Evolutionary conservation across 2,329 filamentous ascomycete species (phyloP).

Genomic region (Fusarium xylarioides): DNA sequence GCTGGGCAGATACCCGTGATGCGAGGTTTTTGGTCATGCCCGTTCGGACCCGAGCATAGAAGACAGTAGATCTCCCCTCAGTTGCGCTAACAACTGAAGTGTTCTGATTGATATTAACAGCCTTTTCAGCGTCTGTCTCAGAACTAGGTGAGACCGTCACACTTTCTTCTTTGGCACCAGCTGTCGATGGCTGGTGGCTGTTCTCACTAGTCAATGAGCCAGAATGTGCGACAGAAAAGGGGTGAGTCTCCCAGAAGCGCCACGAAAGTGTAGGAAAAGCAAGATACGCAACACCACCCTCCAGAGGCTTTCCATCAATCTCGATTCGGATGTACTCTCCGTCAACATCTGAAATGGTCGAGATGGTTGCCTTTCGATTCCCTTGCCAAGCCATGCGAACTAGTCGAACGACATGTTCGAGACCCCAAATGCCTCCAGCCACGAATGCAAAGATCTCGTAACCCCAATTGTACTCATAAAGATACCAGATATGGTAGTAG

Average conservation of each 20-base stretch:
- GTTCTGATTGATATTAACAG: neutral
- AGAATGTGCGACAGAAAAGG: constrained; percentile 45
- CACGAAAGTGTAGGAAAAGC: constrained; percentile 49
- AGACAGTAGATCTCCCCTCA: neutral
- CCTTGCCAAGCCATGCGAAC: constrained; percentile 39
- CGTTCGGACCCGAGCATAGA: constrained; percentile 34
- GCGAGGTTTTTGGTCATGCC: constrained; percentile 38
- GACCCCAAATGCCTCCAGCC: constrained; percentile 36
- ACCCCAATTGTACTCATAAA: constrained; percentile 48
- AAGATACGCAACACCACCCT: constrained; percentile 48
- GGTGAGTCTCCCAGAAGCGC: constrained; percentile 51
- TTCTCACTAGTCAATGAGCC: neutral
- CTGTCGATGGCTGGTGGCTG: neutral
- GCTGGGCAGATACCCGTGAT: constrained; percentile 2
- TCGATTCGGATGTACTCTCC: constrained; percentile 47
- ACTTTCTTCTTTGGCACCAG: neutral
- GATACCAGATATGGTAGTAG: constrained; percentile 50
- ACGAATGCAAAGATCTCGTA: constrained; percentile 51
- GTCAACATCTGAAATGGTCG: constrained; percentile 36
- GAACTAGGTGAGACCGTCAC: constrained; percentile 13
- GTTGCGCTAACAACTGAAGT: neutral
- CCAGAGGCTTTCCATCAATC: constrained; percentile 35
- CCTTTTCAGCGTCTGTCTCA: neutral
- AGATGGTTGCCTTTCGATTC: constrained; percentile 35
- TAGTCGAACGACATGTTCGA: constrained; percentile 45